A percentile compares a stretch with the other conserved stretches of the same genome.
Evolutionary conservation across 768 basidiomycete species (phyloP).

Genomic region (Mycena alexandri): DNA sequence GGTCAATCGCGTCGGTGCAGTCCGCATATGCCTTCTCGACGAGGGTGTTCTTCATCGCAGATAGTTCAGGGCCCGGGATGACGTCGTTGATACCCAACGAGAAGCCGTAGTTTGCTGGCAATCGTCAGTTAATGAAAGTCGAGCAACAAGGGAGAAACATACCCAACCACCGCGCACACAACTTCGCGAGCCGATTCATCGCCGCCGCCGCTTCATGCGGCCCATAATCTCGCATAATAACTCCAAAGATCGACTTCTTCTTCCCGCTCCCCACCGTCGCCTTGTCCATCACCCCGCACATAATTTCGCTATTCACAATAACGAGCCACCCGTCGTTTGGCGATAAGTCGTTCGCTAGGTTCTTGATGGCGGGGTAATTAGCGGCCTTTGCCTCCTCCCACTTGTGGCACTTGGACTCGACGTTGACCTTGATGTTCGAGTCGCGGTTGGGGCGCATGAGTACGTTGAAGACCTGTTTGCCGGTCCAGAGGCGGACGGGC

Average conservation of each 20-base stretch:
- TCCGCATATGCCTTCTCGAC: constrained; percentile 91
- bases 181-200: constrained; percentile 96
- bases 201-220: constrained; percentile 93
- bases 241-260: constrained; percentile 99
- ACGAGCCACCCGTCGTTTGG: constrained; percentile 99
- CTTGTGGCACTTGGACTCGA: constrained; percentile 96
- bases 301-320: constrained; percentile 96
- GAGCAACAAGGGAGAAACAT: constrained; percentile 38
- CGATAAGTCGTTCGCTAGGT: constrained; percentile 83
- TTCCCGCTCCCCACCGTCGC: constrained; percentile 97
- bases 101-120: constrained; percentile 94
- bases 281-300: constrained; percentile 99
- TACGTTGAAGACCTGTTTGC: constrained; percentile 98
- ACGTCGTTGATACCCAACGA: constrained; percentile 99
- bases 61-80: constrained; percentile 91
- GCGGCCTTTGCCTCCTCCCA: constrained; percentile 78
- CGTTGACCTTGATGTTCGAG: constrained; percentile 89
- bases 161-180: constrained; percentile 95
- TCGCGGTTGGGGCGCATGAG: constrained; percentile 94
- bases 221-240: constrained; percentile 97
- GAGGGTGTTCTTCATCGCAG: constrained; percentile 82
- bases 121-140: constrained; percentile 28
- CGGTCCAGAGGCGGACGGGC: constrained; percentile 94
- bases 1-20: constrained; percentile 88
- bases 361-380: constrained; percentile 71